Base-by-base conservation (phyloP, 192 early-diverging fungal species). In the Rhizophlyctis rosea region DNA sequence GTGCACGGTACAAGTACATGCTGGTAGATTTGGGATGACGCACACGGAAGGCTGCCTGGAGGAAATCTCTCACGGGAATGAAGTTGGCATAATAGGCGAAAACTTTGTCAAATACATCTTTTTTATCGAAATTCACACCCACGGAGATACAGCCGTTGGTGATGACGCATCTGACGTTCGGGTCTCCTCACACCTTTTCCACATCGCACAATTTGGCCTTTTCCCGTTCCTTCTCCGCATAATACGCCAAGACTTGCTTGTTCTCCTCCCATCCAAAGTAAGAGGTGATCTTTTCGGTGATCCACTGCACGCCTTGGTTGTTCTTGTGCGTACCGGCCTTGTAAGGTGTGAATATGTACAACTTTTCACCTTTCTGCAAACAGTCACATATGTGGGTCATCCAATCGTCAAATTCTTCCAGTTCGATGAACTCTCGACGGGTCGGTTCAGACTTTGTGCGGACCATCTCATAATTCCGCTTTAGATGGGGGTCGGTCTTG, bases 131-230 rank as follows among this genome's bases (percentile, higher is more conserved):
- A 55, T 65, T 65, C 4, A 65, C 64, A 28, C 64, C 64, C 25
- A 65, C 64, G 30, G 55, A 65, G 4, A 65, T 65, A 3, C 36
- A 30, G 11, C 64, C 55, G 36, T 65, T 65, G 2, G 64, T 65
- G 28, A 65, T 55, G 13, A 65, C 55, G 13, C 25, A 48, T 3
- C 64, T 53, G 4, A 56, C 4, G 23, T 65, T 55, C 3, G 7
- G 13, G 3, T 47, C 13, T 23, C 54, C 55, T 55, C 64, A 65
- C 3, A 65, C 23, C 55, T 11, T 13, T 30, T 57, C 47, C 24
- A 50, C 64, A 3, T 65, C 39, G 3, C 18, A 47, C 27, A 65
- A 28, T 11, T 32, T 47, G 44, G 56, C 16, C 55, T 65, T 65
- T 31, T 65, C 64, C 47, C 49, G 3, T 16, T 58, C 55, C 36